A percentile compares a stretch with the other conserved stretches of the same genome.
phyloP scores from a whole-genome alignment of 441 rosid genomes.

The Dalechampia spathulata region DNA sequence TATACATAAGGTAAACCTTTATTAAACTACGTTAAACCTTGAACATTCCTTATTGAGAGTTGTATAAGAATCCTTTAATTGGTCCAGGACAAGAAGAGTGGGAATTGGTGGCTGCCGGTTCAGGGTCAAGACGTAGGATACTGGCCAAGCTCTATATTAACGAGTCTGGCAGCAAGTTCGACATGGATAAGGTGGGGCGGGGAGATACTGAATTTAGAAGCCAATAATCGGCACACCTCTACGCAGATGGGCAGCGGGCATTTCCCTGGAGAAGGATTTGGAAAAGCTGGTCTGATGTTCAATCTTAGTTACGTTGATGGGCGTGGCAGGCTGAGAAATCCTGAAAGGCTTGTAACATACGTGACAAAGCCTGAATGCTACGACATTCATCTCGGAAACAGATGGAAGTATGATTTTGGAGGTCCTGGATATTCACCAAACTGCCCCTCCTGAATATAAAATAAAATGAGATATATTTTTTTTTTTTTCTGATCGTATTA shows the following conservation, averaged over 20 bases:
- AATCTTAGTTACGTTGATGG: constrained; percentile 1
- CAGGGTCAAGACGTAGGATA: constrained; percentile 16
- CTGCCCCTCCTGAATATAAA: no score
- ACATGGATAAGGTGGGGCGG: constrained; percentile 16
- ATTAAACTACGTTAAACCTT: no score
- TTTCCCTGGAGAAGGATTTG: constrained; percentile 12
- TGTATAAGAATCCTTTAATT: no score
- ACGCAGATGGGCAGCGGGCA: constrained; percentile 32
- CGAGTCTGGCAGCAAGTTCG: constrained; percentile 8
- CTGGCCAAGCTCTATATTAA: constrained; percentile 25
- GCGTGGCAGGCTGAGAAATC: neutral
- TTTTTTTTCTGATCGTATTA: no score
- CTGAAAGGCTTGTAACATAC: neutral
- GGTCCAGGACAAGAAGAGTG: neutral
- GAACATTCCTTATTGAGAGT: no score
- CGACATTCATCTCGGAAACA: neutral
- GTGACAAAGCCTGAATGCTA: neutral
- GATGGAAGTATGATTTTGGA: neutral
- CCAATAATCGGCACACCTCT: neutral
- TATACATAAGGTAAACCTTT: constrained; percentile 3
- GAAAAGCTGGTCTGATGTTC: neutral
- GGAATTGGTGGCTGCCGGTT: constrained; percentile 22
- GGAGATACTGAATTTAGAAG: neutral
- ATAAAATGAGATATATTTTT: no score
- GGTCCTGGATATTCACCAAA: no score